These are phyloP conservation scores for Naegleria fowleri DNA, from an alignment of 208 protist species.

Conservation along the genomic window DNA sequence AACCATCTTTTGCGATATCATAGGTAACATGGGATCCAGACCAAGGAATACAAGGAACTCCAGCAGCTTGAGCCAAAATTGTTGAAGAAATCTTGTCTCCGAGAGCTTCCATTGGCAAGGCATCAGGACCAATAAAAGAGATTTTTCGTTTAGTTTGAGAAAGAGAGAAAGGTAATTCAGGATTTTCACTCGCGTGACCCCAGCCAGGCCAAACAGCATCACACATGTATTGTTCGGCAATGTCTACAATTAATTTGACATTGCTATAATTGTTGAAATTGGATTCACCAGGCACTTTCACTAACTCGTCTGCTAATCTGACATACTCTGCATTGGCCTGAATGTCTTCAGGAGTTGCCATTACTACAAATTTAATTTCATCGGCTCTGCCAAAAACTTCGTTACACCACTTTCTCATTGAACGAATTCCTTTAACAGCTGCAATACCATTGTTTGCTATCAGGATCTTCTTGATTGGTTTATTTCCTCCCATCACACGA, in stretches of 20 bases:
- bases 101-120: constrained; percentile 76
- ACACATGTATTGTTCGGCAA: constrained; percentile 74
- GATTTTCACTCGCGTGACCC: constrained; percentile 97
- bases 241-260: constrained; percentile 93
- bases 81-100: constrained; percentile 96
- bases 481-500: constrained; percentile 42
- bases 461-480: constrained; percentile 74
- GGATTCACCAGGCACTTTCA: constrained; percentile 87
- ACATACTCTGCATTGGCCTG: constrained; percentile 96
- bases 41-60: constrained; percentile 88
- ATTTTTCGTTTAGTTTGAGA: constrained; percentile 18
- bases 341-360: constrained; percentile 97
- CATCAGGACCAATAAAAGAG: constrained; percentile 51
- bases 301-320: constrained; percentile 84
- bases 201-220: constrained; percentile 97
- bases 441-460: constrained; percentile 98
- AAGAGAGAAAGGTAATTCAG: constrained; percentile 74
- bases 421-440: constrained; percentile 94
- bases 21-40: constrained; percentile 57
- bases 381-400: constrained; percentile 84
- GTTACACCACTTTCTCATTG: constrained; percentile 90
- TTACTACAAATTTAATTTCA: constrained; percentile 88
- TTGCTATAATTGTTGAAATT: constrained; percentile 98
- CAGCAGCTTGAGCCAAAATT: constrained; percentile 91
- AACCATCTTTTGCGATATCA: background rate